Evolutionary conservation across 306 rosid genomes (phyloP).

Genomic region (Citrullus amarus): DNA sequence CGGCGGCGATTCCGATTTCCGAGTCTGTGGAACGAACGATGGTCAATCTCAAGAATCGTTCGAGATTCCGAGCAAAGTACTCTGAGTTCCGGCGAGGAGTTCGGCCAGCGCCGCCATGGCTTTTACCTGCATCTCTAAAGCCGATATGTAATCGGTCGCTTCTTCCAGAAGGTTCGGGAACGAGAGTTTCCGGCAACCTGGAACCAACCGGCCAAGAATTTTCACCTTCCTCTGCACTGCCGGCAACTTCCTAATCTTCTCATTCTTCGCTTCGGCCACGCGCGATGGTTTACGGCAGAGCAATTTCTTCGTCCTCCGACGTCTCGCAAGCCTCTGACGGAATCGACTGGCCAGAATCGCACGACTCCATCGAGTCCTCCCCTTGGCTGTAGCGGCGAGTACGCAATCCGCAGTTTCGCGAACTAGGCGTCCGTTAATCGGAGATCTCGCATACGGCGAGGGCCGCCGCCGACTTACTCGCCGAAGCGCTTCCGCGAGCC

Average conservation of each 20-base stretch:
- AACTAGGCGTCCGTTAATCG: conserved; percentile 14
- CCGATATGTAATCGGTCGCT: conserved; percentile 70
- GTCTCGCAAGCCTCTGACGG: conserved; percentile 19
- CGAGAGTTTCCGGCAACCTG: conserved; percentile 74
- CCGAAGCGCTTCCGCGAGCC: conserved; percentile 49
- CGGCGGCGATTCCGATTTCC: neutral
- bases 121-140: conserved; percentile 87
- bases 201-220: conserved; percentile 60
- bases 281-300: conserved; percentile 20
- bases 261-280: conserved; percentile 15
- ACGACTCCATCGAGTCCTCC: conserved; percentile 84
- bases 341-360: conserved; percentile 56
- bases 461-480: conserved; percentile 24
- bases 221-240: conserved; percentile 45
- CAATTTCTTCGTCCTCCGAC: conserved; percentile 28
- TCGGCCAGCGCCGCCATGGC: conserved; percentile 64
- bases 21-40: neutral
- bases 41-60: neutral
- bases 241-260: conserved; percentile 23
- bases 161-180: conserved; percentile 82
- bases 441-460: conserved; percentile 4
- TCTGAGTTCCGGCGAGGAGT: conserved; percentile 23
- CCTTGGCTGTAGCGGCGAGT: conserved; percentile 58
- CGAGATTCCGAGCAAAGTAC: neutral
- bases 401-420: conserved; percentile 58